Evolutionary conservation across 352 stramenopile species (phyloP).

Genomic region (Phytophthora podocarpi): DNA sequence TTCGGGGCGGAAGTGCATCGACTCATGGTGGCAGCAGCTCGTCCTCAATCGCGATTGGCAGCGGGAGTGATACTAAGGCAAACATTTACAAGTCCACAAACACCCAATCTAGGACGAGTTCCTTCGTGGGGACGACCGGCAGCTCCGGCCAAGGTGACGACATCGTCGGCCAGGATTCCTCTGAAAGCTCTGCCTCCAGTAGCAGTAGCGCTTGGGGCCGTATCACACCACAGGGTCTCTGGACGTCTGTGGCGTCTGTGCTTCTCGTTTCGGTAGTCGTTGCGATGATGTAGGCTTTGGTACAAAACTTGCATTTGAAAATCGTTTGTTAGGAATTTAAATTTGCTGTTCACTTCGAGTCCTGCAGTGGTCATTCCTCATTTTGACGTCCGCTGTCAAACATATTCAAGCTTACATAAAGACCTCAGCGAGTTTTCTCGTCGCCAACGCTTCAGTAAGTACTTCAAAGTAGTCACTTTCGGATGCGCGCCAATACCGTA

Average conservation of each 20-base stretch:
- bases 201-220: conserved; percentile 9
- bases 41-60: too few species aligned
- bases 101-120: conserved; percentile 9
- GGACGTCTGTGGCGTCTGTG: conserved; percentile 10
- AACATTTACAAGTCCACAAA: conserved; percentile 5
- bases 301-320: too few species aligned
- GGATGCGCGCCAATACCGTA: too few species aligned
- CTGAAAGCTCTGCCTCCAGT: conserved; percentile 9
- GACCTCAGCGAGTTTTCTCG: too few species aligned
- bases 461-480: too few species aligned
- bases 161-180: conserved; percentile 7
- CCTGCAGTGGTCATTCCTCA: too few species aligned
- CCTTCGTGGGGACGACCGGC: background rate
- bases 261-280: conserved; percentile 3
- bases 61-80: background rate
- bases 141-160: background rate
- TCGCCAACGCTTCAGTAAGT: too few species aligned
- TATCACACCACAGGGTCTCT: background rate
- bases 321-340: too few species aligned
- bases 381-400: too few species aligned
- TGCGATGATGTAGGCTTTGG: conserved; percentile 14
- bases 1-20: conserved; percentile 12
- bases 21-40: conserved; percentile 1
- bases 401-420: too few species aligned
- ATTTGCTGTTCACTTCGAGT: too few species aligned